Evolutionary conservation across 345 rosid genomes (phyloP).

Genomic region (Syzygium grande): DNA sequence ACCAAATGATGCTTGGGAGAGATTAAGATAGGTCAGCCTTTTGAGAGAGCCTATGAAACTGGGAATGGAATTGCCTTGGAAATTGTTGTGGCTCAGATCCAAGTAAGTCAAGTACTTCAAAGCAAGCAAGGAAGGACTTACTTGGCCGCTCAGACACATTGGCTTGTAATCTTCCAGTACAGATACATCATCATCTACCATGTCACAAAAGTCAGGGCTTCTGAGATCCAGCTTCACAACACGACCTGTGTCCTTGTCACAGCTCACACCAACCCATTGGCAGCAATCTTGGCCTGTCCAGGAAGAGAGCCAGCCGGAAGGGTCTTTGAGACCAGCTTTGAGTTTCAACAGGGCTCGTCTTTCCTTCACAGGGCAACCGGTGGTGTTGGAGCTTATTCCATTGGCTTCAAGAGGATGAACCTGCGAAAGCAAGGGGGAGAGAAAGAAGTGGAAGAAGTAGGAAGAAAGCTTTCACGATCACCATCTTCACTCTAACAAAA

Average conservation of each 20-base stretch:
- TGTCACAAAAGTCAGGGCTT: background rate
- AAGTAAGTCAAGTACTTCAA: constrained; percentile 8
- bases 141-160: constrained; percentile 5
- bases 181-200: background rate
- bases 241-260: constrained; percentile 1
- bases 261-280: constrained; percentile 13
- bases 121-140: constrained; percentile 7
- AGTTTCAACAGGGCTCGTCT: constrained; percentile 12
- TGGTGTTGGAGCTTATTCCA: background rate
- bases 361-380: constrained; percentile 9
- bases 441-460: background rate
- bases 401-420: background rate
- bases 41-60: constrained; percentile 10
- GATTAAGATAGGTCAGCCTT: constrained; percentile 12
- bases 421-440: background rate
- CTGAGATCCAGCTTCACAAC: constrained; percentile 11
- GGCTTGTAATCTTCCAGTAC: background rate
- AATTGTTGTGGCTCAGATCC: constrained; percentile 21
- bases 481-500: background rate
- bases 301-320: background rate
- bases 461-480: background rate
- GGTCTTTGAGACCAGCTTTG: constrained; percentile 11
- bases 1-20: constrained; percentile 8
- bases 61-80: constrained; percentile 14
- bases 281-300: constrained; percentile 16